Evolutionary conservation across 257 asterid genomes (phyloP), one percentile per base, ranked within the genome.

Genomic region (Scutellaria minor): DNA sequence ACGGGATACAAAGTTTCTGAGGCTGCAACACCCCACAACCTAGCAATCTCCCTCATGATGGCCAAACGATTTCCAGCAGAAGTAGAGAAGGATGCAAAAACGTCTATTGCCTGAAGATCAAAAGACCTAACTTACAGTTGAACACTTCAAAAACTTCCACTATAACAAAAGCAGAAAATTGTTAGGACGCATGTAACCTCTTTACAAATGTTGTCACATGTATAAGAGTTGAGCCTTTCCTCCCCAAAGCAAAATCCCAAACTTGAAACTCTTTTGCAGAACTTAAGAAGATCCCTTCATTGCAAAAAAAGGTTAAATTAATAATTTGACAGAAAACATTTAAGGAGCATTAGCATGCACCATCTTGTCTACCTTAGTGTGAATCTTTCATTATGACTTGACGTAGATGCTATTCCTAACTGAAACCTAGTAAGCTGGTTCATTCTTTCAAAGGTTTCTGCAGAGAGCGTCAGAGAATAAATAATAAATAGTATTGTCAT

Each of bases 211-310:
- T 66, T 78, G n/a, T 83, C 79, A 70, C 89, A 61, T 18, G 79
- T 87, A 81, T 80, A 70, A 48, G 80, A 52, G 8, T 97, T 74
- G 55, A 84, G 78, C 48, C 71, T 77, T 42, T 76, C 90, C 67
- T 75, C 72, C 47, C 64, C 76, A 74, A 68, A 82, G 71, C 56
- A 69, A 71, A 81, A 58, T 10, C 85, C 85, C 73, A 83, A 73
- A 70, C 84, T 82, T 18, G 78, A 77, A 80, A 95, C 83, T 70
- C 99, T 86, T 81, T 92, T 87, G 85, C 97, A 88, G 85, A 96
- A 82, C 84, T 92, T 95, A 63, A 95, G 92, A 47, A 95, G 93
- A 85, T 91, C 98, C 74, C 99, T 94, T 78, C 66, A 79, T 79
- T 63, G 72, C 76, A 71, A 61, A 65, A 31, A 57, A 66, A 77